These are phyloP conservation scores for Fragaria iinumae DNA, from an alignment of 306 rosid genomes.

Conservation along the genomic window DNA sequence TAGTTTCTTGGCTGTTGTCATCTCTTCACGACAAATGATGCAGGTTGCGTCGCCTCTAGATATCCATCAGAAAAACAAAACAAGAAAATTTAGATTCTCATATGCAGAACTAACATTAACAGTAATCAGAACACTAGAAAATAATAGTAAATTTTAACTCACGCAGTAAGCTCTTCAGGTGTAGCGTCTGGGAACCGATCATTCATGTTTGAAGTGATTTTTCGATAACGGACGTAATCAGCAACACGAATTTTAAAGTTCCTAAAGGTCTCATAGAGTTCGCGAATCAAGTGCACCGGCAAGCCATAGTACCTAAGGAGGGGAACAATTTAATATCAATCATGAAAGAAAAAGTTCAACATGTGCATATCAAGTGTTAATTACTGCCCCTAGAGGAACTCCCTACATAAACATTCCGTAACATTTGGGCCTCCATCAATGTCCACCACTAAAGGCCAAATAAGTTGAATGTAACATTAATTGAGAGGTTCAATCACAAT, in stretches of 20 bases:
- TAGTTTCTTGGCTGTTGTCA: conserved; percentile 95
- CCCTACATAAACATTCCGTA: background rate
- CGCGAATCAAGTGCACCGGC: conserved; percentile 95
- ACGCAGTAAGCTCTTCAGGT: conserved; percentile 92
- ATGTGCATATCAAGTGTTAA: background rate
- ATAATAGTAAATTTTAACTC: conserved; percentile 36
- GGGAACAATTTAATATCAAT: conserved; percentile 30
- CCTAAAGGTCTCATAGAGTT: conserved; percentile 97
- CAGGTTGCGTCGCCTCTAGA: conserved; percentile 96
- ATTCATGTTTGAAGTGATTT: conserved; percentile 97
- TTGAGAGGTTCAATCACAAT: background rate
- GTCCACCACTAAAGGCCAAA: background rate
- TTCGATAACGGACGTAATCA: conserved; percentile 88
- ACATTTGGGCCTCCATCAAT: background rate
- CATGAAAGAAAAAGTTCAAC: background rate
- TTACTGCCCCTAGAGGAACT: background rate
- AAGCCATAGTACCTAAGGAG: conserved; percentile 77
- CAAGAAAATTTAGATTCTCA: conserved; percentile 12
- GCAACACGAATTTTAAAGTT: conserved; percentile 85
- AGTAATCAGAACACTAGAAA: conserved; percentile 5
- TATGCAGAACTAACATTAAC: conserved; percentile 13
- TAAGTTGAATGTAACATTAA: background rate
- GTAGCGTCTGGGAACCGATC: conserved; percentile 97
- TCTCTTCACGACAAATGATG: conserved; percentile 99
- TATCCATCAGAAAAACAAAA: conserved; percentile 22